A percentile compares a stretch with the other conserved stretches of the same genome.
These are phyloP conservation scores for Pythium dissotocum DNA, from an alignment of 352 stramenopile genomes.

Conservation along the genomic window DNA sequence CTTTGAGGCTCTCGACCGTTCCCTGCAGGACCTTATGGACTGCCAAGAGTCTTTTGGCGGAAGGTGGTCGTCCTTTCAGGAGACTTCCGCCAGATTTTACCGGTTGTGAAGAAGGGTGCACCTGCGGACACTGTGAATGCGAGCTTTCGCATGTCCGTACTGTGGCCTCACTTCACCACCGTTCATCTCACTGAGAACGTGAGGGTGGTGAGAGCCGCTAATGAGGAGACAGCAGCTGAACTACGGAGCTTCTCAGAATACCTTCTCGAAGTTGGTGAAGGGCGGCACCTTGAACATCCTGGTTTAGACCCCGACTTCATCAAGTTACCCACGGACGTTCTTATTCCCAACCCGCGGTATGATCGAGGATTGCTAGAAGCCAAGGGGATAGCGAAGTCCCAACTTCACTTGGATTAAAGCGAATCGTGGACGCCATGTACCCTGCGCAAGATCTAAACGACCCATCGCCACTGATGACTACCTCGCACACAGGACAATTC, in stretches of 20 bases:
- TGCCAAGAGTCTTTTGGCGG: neutral
- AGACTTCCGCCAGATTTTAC: slow-evolving; percentile 9
- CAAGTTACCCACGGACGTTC: slow-evolving; percentile 12
- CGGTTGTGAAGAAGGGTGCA: neutral
- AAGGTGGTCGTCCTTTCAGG: slow-evolving; percentile 2
- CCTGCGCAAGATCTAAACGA: slow-evolving; percentile 9
- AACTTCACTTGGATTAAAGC: slow-evolving; percentile 1
- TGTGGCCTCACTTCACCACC: neutral
- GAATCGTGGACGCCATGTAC: slow-evolving; percentile 21
- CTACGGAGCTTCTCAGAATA: slow-evolving; percentile 3
- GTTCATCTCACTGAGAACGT: slow-evolving; percentile 7
- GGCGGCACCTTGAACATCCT: slow-evolving; percentile 8
- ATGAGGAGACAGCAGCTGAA: neutral
- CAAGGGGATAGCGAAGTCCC: neutral
- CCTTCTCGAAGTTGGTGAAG: slow-evolving; percentile 16
- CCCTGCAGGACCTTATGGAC: neutral
- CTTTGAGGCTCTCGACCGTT: neutral
- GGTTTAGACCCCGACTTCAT: slow-evolving; percentile 9
- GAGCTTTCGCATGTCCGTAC: neutral
- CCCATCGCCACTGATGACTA: slow-evolving; percentile 14
- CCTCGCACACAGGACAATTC: slow-evolving; percentile 19
- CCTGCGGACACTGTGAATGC: neutral
- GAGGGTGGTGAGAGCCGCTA: neutral
- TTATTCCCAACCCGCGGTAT: slow-evolving; percentile 10
- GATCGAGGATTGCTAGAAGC: neutral